A percentile compares a stretch with the other conserved stretches of the same genome.
phyloP scores from a whole-genome alignment of 495 filamentous ascomycete species.

The Astrocystis sublimbata region DNA sequence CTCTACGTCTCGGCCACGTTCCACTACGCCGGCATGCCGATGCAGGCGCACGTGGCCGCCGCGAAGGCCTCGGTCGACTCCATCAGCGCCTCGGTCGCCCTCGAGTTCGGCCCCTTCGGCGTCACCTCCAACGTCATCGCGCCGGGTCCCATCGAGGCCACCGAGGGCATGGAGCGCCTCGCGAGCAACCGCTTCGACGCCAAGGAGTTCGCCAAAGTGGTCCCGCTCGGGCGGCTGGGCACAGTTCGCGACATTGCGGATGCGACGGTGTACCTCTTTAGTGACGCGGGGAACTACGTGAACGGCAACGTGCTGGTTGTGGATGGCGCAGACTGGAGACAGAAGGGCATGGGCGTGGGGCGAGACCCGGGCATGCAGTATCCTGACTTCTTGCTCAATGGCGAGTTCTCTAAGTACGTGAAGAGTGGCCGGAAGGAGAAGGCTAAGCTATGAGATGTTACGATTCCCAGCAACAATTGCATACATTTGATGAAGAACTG shows the following conservation, averaged over 20 bases:
- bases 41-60: conserved; percentile 82
- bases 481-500: not conserved
- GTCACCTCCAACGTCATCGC: conserved; percentile 87
- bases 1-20: conserved; percentile 87
- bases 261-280: conserved; percentile 85
- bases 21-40: conserved; percentile 80
- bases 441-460: conserved; percentile 38
- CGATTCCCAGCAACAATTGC: not conserved
- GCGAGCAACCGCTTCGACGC: conserved; percentile 39
- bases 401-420: conserved; percentile 43
- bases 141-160: conserved; percentile 73
- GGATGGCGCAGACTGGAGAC: conserved; percentile 73
- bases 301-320: conserved; percentile 78
- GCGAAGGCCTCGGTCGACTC: conserved; percentile 93
- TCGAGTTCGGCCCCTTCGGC: conserved; percentile 87
- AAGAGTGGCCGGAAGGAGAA: conserved; percentile 43
- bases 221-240: conserved; percentile 77
- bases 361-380: conserved; percentile 47
- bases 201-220: conserved; percentile 30
- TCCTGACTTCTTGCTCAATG: conserved; percentile 45
- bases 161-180: conserved; percentile 61
- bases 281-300: conserved; percentile 79
- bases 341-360: conserved; percentile 46
- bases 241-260: conserved; percentile 86
- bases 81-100: conserved; percentile 67